phyloP scores from a whole-genome alignment of 768 basidiomycete species.

The Phaffia tasmanica region DNA sequence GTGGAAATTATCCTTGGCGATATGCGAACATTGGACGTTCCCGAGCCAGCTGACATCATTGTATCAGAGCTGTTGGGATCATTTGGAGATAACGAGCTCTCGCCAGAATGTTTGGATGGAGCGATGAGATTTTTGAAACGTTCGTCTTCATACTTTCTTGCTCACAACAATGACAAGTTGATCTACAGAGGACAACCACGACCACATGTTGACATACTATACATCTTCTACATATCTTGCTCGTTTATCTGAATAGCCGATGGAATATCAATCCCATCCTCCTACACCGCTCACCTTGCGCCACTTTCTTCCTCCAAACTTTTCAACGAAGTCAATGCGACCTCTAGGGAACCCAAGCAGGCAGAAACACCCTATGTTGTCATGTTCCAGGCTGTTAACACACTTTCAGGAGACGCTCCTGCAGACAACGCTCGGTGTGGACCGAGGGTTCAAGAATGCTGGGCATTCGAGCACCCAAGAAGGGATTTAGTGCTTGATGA shows the following conservation, averaged over 20 bases:
- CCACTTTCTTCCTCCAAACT: conserved; percentile 90
- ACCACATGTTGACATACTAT: not conserved
- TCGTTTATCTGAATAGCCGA: conserved; percentile 48
- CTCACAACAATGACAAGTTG: not conserved
- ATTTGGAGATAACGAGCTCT: conserved; percentile 96
- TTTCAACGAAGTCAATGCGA: conserved; percentile 63
- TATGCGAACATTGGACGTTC: conserved; percentile 73
- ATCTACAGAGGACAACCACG: not conserved
- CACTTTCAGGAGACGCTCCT: conserved; percentile 56
- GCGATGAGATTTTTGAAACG: conserved; percentile 86
- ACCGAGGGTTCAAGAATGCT: conserved; percentile 79
- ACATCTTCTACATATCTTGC: not conserved
- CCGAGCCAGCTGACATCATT: conserved; percentile 81
- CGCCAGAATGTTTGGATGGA: conserved; percentile 95
- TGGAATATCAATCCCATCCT: conserved; percentile 91
- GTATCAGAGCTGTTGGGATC: conserved; percentile 93
- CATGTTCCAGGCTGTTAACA: conserved; percentile 89
- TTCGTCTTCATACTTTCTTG: conserved; percentile 39
- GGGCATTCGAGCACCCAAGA: conserved; percentile 93
- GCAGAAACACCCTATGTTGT: conserved; percentile 96
- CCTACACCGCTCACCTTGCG: conserved; percentile 88
- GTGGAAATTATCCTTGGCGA: conserved; percentile 86
- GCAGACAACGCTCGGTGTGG: conserved; percentile 57
- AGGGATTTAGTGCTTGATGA: conserved; percentile 63
- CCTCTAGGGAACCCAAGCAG: conserved; percentile 49